Evolutionary conservation across 169 alveolate genomes (phyloP), one percentile per base, ranked within the genome.

Genomic region (Eimeria necatrix): DNA sequence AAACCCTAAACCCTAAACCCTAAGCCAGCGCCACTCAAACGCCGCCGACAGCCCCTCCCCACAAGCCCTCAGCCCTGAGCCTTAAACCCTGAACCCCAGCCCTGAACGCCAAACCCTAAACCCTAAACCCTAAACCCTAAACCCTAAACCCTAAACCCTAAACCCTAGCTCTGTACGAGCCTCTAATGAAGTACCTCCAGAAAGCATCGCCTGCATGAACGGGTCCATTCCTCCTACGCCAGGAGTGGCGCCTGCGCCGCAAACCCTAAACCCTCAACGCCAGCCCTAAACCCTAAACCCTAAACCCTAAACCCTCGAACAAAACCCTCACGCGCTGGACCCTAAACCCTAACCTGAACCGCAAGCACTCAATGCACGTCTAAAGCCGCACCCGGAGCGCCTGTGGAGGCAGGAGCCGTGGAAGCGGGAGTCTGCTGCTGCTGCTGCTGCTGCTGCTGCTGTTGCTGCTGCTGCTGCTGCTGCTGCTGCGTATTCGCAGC

Each of bases 401-500:
- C 93, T 12, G 96, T 41, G 59, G 84, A 46, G 70, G 95, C 81
- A 81, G 93, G 68, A 7, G 18, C n/a, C 41, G 48, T 22, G 12
- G 78, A n/a, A 41, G 91, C 76, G 46, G 85, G 59, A 10, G 59
- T 26, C 32, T 51, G 59, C n/a, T 74, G 85, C n/a, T n/a, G n/a
- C n/a, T n/a, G n/a, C 80, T 70, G 80, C 51, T 24, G 80, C 80
- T 70, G 80, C 46, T 70, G 46, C 49, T 24, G 80, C 80, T 70
- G 80, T 32, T 70, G 80, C 56, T 74, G 85, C 85, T 4, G 85
- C 4, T 74, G 85, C 56, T 74, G 78, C 85, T 74, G 60, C 85
- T 74, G 85, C 85, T 22, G 85, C 53, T 7, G 94, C 71, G 5
- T 73, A 32, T 10, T 96, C 80, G 51, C 80, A 48, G 83, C 91